A percentile compares a stretch with the other conserved stretches of the same genome.
Evolutionary conservation across 176 grass and related monocot species (phyloP).

Genomic region (Oryza officinalis): DNA sequence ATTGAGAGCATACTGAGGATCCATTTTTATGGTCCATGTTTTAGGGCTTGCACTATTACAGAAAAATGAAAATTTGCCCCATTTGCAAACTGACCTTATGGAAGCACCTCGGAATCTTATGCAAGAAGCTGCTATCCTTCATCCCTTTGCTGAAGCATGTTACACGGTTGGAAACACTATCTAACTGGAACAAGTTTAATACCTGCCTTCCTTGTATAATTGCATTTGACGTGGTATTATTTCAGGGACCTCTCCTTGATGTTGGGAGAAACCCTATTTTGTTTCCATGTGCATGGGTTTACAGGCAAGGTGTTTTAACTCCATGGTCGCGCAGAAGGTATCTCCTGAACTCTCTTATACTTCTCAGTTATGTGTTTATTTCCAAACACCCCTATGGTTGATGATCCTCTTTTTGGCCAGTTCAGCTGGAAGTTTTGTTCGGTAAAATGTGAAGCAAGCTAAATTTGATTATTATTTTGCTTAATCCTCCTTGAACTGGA

Average conservation of each 20-base stretch:
- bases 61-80: constrained; percentile 56
- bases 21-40: constrained; percentile 25
- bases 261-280: constrained; percentile 94
- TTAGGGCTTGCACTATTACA: constrained; percentile 93
- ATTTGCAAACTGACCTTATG: constrained; percentile 51
- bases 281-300: constrained; percentile 97
- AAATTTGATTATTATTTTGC: constrained; percentile 11
- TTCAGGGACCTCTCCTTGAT: constrained; percentile 95
- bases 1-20: constrained; percentile 22
- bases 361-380: constrained; percentile 11
- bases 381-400: not conserved
- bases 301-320: constrained; percentile 93
- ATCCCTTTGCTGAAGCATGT: constrained; percentile 92
- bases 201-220: constrained; percentile 23
- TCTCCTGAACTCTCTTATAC: constrained; percentile 3
- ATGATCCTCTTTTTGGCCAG: constrained; percentile 2
- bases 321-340: constrained; percentile 86
- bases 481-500: constrained; percentile 6
- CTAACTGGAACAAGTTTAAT: constrained; percentile 25
- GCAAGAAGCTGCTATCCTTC: constrained; percentile 71
- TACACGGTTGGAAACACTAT: constrained; percentile 67
- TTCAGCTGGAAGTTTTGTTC: constrained; percentile 11
- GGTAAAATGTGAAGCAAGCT: constrained; percentile 33
- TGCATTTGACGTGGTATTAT: constrained; percentile 34
- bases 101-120: constrained; percentile 73